Evolutionary conservation across 2,329 filamentous ascomycete species (phyloP).

Genomic region (Talaromyces sp.): DNA sequence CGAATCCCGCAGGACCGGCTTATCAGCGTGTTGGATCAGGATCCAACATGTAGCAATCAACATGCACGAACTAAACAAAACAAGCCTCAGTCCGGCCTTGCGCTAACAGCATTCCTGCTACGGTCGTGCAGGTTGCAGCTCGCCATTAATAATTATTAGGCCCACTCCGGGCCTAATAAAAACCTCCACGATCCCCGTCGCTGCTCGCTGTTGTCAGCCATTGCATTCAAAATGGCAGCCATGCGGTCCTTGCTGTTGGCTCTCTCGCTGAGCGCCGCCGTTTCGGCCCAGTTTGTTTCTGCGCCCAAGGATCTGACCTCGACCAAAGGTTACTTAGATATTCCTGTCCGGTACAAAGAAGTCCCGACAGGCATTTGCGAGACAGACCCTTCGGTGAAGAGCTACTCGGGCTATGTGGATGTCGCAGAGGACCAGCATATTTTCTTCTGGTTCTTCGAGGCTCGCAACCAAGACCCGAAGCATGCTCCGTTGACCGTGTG

Average conservation of each 20-base stretch:
- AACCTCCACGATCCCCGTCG: background rate
- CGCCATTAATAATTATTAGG: background rate
- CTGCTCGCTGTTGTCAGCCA: background rate
- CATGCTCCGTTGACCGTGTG: constrained; percentile 44
- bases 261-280: constrained; percentile 3
- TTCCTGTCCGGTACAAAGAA: constrained; percentile 47
- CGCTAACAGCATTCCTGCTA: constrained; percentile 3
- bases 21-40: background rate
- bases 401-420: constrained; percentile 54
- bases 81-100: constrained; percentile 10
- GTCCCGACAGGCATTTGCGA: constrained; percentile 52
- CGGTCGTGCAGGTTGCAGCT: background rate
- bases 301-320: constrained; percentile 33
- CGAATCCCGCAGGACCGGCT: background rate
- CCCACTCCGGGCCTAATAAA: constrained; percentile 4
- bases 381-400: constrained; percentile 52
- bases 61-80: background rate
- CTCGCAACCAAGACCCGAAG: constrained; percentile 38
- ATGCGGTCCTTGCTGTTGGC: constrained; percentile 8
- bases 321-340: constrained; percentile 31
- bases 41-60: background rate
- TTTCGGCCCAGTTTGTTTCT: constrained; percentile 31
- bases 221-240: background rate
- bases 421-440: constrained; percentile 58
- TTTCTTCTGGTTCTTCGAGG: constrained; percentile 64